Base-by-base conservation (phyloP, 1,284 basidiomycete species). In the Trichosporon coremiiforme region DNA sequence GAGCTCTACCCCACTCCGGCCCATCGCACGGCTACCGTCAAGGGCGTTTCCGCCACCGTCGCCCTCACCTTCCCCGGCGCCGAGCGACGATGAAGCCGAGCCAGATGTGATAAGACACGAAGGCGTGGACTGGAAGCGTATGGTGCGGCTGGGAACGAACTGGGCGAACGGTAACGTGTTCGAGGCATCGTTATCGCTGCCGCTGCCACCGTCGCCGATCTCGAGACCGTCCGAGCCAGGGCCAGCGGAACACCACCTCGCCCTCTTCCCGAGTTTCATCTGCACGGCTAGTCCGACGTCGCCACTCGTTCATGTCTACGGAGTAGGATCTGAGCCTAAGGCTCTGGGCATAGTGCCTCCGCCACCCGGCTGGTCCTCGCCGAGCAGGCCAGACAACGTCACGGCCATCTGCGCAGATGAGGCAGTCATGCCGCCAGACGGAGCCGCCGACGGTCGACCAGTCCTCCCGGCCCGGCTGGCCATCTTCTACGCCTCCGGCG, bases 41-140 rank as follows among this genome's bases (percentile, higher is more conserved):
- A 64, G 81, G 36, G 80, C 81, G 0, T 83, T 83, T 68, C 81
- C 81, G 8, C 80, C 81, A 4, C 81, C 80, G 15, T 81, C 79
- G 4, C 79, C 78, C 0, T 75, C 76, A 9, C 73, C 78, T 6
- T 76, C 80, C 1, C 74, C 80, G 7, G 68, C 63, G 15, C 63
- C 63, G 13, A 66, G 63, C n/a, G 33, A 50, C 35, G 33, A 62
- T 50, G 45, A 66, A 33, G 25, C 25, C 25, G 55, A 64, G 63
- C 29, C 17, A n/a, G 63, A 25, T 66, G 36, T 15, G 1, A 71
- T 80, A 2, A 69, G 79, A 13, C 76, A 82, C 64, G 81, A 83
- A 53, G 80, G 82, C 0, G 76, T 84, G 0, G 82, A 84, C 69
- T 84, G 83, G 83, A 84, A 83, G 70, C 72, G 77, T 70, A 78